Base-by-base conservation (phyloP, 495 filamentous ascomycete species). In the Saxispiralis lemnorum region DNA sequence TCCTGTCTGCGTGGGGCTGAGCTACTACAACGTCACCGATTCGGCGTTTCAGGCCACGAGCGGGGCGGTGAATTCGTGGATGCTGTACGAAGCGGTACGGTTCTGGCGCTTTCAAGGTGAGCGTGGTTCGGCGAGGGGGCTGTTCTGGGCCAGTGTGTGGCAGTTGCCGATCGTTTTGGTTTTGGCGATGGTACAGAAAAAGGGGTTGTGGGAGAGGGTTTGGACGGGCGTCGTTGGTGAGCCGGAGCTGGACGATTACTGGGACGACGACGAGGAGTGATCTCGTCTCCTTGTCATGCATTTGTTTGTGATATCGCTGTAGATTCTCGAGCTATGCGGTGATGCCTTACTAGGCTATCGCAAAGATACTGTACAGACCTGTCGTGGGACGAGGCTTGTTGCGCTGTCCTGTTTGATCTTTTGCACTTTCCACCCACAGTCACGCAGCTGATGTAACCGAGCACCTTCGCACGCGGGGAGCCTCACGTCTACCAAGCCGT, bases 111-210 rank as follows among this genome's bases (percentile, higher is more conserved):
- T 74, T 24, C 73, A 83, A 45, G 89, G 88, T 12, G 68, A 73
- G 35, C 75, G 80, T 49, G 92, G 92, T 5, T 80, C 67, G 34
- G 92, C 92, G 6, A 74, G 83, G 35, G 79, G 78, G 5, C 56
- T 97, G 44, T 97, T 97, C 62, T 97, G 89, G 89, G 84, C 89
- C 0, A 92, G 84, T 60, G 85, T 97, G 18, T 97, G 89, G 89
- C 86, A 95, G 64, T 54, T 97, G 31, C 89, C 89, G 0, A 82
- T 83, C 35, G 70, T 95, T 17, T 75, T 97, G 67, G 82, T 93
- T 45, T 64, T 95, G 45, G 92, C 85, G 32, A 81, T 96, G 58
- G 74, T 77, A 37, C 85, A 89, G 57, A 97, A 97, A 72, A 93
- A 86, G 64, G 92, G 87, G 0, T 67, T 96, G 53, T 93, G 84